phyloP scores from a whole-genome alignment of 2,329 filamentous ascomycete genomes.

The Aureobasidium vineae region DNA sequence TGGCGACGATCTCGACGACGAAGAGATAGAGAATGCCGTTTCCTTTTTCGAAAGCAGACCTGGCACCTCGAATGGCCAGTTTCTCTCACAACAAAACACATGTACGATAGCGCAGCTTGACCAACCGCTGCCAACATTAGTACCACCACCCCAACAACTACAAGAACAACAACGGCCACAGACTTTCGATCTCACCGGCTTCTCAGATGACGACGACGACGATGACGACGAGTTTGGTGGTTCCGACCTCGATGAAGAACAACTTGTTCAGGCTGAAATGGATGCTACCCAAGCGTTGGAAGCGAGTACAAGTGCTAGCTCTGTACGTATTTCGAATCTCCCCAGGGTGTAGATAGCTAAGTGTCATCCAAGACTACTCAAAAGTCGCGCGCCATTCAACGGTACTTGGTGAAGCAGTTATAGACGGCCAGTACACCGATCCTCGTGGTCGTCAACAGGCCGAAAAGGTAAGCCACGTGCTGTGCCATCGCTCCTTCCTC shows the following conservation, averaged over 20 bases:
- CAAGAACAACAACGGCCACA: background rate
- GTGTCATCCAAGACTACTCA: constrained; percentile 57
- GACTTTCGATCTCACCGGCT: constrained; percentile 13
- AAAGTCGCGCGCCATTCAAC: constrained; percentile 74
- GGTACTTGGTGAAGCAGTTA: constrained; percentile 78
- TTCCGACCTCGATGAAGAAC: constrained; percentile 69
- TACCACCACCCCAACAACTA: background rate
- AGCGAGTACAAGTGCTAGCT: constrained; percentile 41
- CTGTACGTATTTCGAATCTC: constrained; percentile 54
- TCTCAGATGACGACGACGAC: constrained; percentile 31
- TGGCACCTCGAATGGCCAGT: constrained; percentile 6
- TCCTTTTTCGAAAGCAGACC: constrained; percentile 27
- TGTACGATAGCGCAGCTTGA: background rate
- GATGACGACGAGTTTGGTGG: constrained; percentile 71
- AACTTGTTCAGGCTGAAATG: constrained; percentile 63
- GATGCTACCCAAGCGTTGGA: constrained; percentile 66
- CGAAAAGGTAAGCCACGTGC: constrained; percentile 28
- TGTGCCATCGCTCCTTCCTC: constrained; percentile 7
- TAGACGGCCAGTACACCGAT: constrained; percentile 66
- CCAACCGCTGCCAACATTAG: background rate
- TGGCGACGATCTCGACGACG: constrained; percentile 50
- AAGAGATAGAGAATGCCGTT: constrained; percentile 54
- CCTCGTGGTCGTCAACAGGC: constrained; percentile 54
- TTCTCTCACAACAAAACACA: background rate
- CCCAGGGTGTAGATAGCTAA: constrained; percentile 30